Base-by-base conservation (phyloP, 2,329 filamentous ascomycete genomes). In the Aspergillus sp. region DNA sequence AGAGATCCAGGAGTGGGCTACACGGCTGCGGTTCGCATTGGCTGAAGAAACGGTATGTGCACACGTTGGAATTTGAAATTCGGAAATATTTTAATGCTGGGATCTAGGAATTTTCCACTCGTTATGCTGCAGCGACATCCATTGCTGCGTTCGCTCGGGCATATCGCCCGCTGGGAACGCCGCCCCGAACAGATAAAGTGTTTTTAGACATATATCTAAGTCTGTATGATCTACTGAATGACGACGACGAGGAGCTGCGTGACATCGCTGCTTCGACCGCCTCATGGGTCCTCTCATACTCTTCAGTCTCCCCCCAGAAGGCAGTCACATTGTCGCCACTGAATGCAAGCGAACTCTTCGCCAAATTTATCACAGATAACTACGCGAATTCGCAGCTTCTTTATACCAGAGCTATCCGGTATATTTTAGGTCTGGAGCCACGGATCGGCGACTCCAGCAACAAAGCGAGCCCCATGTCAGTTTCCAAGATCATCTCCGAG, bases 231-330 rank as follows among this genome's bases (percentile, higher is more conserved):
- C 80, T 86, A 45, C 81, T 96, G 4, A 89, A 90, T 68, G 95
- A 98, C 69, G 93, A 98, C 69, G 93, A 98, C 68, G 91, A 96
- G 60, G 92, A 97, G 56, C 84, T 97, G 61, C 85, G 93, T 44
- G 83, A 88, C 34, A 71, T 83, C 1, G 88, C 87, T 7, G 83
- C 77, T 6, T 62, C 67, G 5, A 70, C 71, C 2, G 71, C 73
- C 13, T 77, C 75, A 3, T 69, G 67, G 62, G 55, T 76, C 0
- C 64, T 78, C 0, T 74, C 71, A 7, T 68, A 70, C 43, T 71
- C 69, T 0, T 65, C 65, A 5, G 63, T 73, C 2, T 71, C 67
- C 2, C 66, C 68, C 8, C 47, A 58, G 5, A 62, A 62, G 7
- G 63, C 66, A 15, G 66, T 75, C 15, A 66, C 73, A 5, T 65